These are phyloP conservation scores for Jimgerdemannia lactiflua DNA, from an alignment of 192 early-diverging fungal species.

Conservation along the genomic window DNA sequence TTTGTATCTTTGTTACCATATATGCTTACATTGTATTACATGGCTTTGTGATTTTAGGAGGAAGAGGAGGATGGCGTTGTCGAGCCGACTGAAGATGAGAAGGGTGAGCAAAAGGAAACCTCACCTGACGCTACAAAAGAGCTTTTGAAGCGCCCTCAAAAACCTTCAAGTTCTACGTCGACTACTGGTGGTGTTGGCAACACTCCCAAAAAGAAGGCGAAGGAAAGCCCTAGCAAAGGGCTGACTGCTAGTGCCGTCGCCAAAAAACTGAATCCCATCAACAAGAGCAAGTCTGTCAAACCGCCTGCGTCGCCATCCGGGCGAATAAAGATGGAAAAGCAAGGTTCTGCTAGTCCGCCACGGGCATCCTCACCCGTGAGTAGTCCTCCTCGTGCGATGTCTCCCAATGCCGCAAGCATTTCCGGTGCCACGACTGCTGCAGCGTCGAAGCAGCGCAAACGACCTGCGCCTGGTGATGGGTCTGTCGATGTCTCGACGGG, in stretches of 20 bases:
- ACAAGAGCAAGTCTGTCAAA: constrained; percentile 14
- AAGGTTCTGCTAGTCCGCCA: neutral
- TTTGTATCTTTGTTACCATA: no score
- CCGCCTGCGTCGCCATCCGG: neutral
- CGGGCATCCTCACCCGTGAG: constrained; percentile 1
- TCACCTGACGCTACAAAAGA: neutral
- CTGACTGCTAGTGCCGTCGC: constrained; percentile 1
- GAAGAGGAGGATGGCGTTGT: neutral
- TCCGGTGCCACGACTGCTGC: neutral
- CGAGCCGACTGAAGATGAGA: constrained; percentile 9
- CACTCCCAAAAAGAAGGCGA: constrained; percentile 1
- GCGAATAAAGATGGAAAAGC: neutral
- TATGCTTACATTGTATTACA: neutral
- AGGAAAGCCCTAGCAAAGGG: constrained; percentile 19
- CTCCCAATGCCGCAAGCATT: neutral
- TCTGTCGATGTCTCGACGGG: neutral
- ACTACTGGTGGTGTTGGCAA: neutral
- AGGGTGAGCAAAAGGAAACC: constrained; percentile 12
- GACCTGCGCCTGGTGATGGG: constrained; percentile 7
- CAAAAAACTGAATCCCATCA: constrained; percentile 14
- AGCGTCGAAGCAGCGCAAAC: constrained; percentile 1
- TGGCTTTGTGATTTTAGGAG: neutral
- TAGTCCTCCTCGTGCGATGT: constrained; percentile 3
- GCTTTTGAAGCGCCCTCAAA: neutral
- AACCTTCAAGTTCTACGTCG: neutral